Conservation (phyloP, 2,329 filamentous ascomycete species). For the Fusarium caatingaense region DNA sequence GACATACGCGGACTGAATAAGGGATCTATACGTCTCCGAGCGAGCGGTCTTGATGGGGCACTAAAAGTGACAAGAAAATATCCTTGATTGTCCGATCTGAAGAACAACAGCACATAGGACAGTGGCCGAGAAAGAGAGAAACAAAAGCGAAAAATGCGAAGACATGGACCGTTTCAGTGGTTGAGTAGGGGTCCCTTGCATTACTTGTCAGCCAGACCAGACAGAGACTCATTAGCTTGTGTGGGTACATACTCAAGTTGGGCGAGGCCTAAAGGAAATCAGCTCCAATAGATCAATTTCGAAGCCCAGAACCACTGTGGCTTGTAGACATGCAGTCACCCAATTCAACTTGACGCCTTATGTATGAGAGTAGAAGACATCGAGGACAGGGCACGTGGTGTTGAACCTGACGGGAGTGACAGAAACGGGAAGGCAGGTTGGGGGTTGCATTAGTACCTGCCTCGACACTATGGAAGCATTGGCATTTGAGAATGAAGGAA, state of each 20-base stretch:
- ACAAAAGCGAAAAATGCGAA: background rate
- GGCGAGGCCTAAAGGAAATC: background rate
- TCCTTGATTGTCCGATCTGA: background rate
- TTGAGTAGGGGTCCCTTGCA: constrained; percentile 10
- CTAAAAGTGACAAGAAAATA: background rate
- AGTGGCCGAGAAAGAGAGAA: background rate
- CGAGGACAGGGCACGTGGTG: constrained; percentile 39
- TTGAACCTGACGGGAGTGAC: constrained; percentile 30
- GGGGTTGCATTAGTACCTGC: constrained; percentile 1
- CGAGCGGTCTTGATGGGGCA: background rate
- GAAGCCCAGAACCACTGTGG: constrained; percentile 31
- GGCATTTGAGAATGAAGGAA: background rate
- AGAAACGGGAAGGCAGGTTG: constrained; percentile 7
- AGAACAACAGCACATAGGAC: background rate
- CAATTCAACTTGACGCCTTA: constrained; percentile 2
- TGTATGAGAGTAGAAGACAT: background rate
- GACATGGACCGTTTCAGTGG: background rate
- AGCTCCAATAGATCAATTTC: background rate
- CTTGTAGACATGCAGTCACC: constrained; percentile 20
- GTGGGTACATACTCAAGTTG: constrained; percentile 12
- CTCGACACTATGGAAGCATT: constrained; percentile 3
- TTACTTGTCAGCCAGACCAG: constrained; percentile 5
- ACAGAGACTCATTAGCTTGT: background rate
- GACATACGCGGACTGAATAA: constrained; percentile 16
- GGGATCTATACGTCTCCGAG: constrained; percentile 1